Evolutionary conservation across 2,329 filamentous ascomycete species (phyloP), one percentile per base, ranked within the genome.

Genomic region (Diaporthe amygdali): DNA sequence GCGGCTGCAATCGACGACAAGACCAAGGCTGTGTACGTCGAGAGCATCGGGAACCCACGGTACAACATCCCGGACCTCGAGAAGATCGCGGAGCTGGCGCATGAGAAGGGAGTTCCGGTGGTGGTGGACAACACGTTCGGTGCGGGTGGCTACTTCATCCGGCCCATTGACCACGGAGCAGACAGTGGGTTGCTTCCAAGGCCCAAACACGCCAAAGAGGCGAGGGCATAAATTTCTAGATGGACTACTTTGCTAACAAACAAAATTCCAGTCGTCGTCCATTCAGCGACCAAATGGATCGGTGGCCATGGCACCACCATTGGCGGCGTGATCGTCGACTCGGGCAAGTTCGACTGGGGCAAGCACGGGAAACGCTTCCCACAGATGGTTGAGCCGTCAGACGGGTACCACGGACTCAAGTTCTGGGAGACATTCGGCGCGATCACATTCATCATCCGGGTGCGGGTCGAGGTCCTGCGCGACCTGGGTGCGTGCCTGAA

Each of bases 221-320:
- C n/a, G n/a, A 15, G 25, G 56, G 4, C 0, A 5, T 46, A 6
- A 14, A 6, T 3, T 51, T 3, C 17, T 20, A n/a, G 12, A 1
- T 37, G 47, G 34, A n/a, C 14, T 12, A 10, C 8, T 20, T 41
- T 37, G 5, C 56, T 69, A 46, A 71, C 47, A 20, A 25, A 9
- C 30, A 22, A 44, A 27, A 12, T 15, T 2, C 9, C 39, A 72
- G 71, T 98, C 72, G 92, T 98, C 66, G 94, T 97, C 30, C 95
- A 98, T 87, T 96, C 93, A 47, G 95, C 95, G 14, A 97, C 95
- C 71, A 98, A 98, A 83, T 98, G 95, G 95, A 98, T 98, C 74
- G 95, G 95, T 70, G 95, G 95, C 51, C 96, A 98, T 82, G 96
- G 95, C 73, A 97, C 95, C 49, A 97, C 95, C 32, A 93, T 98